These are phyloP conservation scores for Evansstolkia leycettana DNA, from an alignment of 495 filamentous ascomycete genomes.

Conservation along the genomic window DNA sequence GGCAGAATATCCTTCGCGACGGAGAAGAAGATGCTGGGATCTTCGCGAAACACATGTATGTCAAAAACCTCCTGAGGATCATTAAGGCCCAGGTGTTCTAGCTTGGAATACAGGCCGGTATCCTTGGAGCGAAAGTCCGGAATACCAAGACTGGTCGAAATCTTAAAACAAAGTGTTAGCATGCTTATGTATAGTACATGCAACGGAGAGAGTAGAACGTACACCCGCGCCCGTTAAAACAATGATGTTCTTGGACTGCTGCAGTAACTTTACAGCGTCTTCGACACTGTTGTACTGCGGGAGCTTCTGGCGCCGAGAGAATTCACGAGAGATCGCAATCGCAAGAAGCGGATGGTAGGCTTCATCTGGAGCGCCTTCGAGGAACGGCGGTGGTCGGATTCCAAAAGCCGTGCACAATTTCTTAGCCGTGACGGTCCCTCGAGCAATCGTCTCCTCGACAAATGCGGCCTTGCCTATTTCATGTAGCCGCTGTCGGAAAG, in stretches of 20 bases:
- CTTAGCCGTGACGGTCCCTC: slow-evolving; percentile 56
- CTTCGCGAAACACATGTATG: slow-evolving; percentile 70
- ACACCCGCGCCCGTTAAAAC: slow-evolving; percentile 89
- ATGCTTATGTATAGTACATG: too few relatives aligned
- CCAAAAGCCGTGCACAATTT: slow-evolving; percentile 91
- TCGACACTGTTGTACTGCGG: slow-evolving; percentile 73
- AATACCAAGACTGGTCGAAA: slow-evolving; percentile 59
- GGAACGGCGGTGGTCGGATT: slow-evolving; percentile 60
- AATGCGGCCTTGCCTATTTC: slow-evolving; percentile 66
- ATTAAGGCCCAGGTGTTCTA: slow-evolving; percentile 59
- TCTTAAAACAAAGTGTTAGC: slow-evolving; percentile 31
- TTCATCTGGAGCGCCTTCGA: slow-evolving; percentile 64
- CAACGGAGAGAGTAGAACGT: slow-evolving; percentile 5
- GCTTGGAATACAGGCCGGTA: slow-evolving; percentile 57
- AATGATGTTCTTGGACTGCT: slow-evolving; percentile 69
- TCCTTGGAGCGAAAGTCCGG: slow-evolving; percentile 59
- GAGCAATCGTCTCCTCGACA: slow-evolving; percentile 56
- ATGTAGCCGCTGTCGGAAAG: slow-evolving; percentile 57
- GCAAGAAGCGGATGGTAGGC: slow-evolving; percentile 62
- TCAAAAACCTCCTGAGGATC: slow-evolving; percentile 96
- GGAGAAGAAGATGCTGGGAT: slow-evolving; percentile 85
- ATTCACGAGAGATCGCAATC: slow-evolving; percentile 68
- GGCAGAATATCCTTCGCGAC: slow-evolving; percentile 88
- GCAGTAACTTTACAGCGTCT: slow-evolving; percentile 70
- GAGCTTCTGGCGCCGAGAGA: slow-evolving; percentile 71